Evolutionary conservation across 1,139 yeast species (phyloP).

Genomic region (Yamadazyma siamensis): DNA sequence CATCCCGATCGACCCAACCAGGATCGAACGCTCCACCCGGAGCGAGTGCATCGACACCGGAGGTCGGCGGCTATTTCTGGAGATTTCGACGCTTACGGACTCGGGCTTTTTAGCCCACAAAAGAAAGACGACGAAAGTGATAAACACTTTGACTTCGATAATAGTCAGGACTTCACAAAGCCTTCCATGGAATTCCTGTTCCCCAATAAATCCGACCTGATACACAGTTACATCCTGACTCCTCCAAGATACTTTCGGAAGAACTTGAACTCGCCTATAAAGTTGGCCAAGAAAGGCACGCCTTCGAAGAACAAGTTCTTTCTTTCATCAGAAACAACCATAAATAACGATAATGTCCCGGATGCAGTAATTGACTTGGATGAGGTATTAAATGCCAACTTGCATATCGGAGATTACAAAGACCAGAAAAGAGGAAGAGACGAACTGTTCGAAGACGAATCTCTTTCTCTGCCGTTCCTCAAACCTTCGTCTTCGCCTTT

Average conservation of each 20-base stretch:
- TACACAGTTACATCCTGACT: slow-evolving; percentile 9
- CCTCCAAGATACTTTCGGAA: slow-evolving; percentile 15
- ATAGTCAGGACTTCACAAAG: slow-evolving; percentile 34
- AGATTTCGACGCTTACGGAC: slow-evolving; percentile 55
- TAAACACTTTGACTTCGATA: slow-evolving; percentile 28
- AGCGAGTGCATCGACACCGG: slow-evolving; percentile 60
- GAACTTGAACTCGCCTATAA: slow-evolving; percentile 37
- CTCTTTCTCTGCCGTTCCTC: slow-evolving; percentile 32
- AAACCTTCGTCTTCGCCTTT: slow-evolving; percentile 21
- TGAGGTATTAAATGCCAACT: slow-evolving; percentile 47
- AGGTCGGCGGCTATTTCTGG: slow-evolving; percentile 75
- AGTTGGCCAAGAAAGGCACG: slow-evolving; percentile 19
- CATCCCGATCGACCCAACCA: background rate
- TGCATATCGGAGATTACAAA: slow-evolving; percentile 24
- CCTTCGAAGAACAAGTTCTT: slow-evolving; percentile 22
- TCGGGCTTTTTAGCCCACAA: slow-evolving; percentile 30
- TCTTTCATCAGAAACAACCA: slow-evolving; percentile 30
- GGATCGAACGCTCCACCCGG: slow-evolving; percentile 3
- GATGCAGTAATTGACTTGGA: slow-evolving; percentile 65
- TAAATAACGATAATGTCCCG: slow-evolving; percentile 43
- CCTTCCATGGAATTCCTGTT: slow-evolving; percentile 27
- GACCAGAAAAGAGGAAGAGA: slow-evolving; percentile 45
- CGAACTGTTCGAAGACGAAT: slow-evolving; percentile 23
- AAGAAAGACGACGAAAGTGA: slow-evolving; percentile 18
- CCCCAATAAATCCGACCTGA: slow-evolving; percentile 19